phyloP scores from a whole-genome alignment of 169 alveolate genomes.

The Toxoplasma gondii region DNA sequence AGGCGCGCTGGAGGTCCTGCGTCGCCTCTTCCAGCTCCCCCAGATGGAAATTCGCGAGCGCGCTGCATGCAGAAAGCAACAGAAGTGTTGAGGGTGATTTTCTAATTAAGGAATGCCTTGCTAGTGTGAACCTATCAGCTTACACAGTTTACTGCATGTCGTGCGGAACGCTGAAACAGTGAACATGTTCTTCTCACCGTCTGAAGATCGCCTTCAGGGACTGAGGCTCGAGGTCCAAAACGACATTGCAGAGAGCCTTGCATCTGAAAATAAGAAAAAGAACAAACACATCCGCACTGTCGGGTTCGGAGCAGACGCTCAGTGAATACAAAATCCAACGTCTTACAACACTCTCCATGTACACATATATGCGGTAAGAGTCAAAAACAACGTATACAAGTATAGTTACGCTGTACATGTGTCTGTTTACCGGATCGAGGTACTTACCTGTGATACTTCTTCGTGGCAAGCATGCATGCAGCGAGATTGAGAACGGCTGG shows the following conservation, averaged over 20 bases:
- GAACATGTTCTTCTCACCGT: neutral
- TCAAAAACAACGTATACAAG: no score
- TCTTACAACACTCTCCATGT: no score
- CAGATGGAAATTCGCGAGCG: neutral
- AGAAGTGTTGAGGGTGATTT: no score
- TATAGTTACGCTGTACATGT: neutral
- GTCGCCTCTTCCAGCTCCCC: conserved; percentile 30
- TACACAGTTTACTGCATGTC: neutral
- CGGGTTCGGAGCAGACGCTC: neutral
- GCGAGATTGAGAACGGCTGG: conserved; percentile 37
- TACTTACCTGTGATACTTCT: neutral
- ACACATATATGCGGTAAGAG: no score
- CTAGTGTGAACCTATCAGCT: neutral
- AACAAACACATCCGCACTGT: neutral
- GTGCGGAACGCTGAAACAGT: neutral
- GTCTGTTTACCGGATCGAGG: no score
- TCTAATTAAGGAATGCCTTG: no score
- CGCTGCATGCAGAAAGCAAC: neutral
- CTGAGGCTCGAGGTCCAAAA: neutral
- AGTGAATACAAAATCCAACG: no score
- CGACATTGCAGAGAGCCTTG: conserved; percentile 38
- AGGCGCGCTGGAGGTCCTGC: neutral
- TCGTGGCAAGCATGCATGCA: conserved; percentile 33
- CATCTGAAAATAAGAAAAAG: neutral
- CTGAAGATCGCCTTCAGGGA: conserved; percentile 25